Evolutionary conservation across 2,329 filamentous ascomycete species (phyloP).

Genomic region (Capronia americana): DNA sequence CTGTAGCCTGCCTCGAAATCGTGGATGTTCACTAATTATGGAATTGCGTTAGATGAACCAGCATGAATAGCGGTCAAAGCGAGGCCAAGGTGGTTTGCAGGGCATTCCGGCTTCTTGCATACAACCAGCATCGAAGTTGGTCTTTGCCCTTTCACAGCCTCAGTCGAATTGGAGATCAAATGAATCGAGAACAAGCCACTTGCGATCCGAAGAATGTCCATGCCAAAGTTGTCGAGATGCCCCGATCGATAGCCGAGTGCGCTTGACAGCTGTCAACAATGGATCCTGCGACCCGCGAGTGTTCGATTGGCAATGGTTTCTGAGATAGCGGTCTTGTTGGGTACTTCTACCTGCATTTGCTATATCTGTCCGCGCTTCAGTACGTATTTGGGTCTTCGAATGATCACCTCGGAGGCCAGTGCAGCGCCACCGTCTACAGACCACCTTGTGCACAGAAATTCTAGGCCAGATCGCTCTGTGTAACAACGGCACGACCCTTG

Average conservation of each 20-base stretch:
- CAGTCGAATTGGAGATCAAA: conserved; percentile 6
- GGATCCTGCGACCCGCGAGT: background rate
- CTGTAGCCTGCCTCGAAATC: background rate
- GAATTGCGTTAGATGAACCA: conserved; percentile 5
- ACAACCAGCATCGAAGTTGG: background rate
- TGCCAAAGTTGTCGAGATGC: conserved; percentile 1
- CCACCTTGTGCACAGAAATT: background rate
- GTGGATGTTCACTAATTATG: conserved; percentile 2
- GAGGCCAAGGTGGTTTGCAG: conserved; percentile 8
- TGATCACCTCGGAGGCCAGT: background rate
- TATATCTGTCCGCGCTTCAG: background rate
- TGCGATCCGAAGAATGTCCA: conserved; percentile 7
- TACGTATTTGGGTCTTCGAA: background rate
- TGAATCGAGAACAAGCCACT: conserved; percentile 17
- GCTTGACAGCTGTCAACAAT: conserved; percentile 1
- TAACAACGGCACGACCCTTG: conserved; percentile 9
- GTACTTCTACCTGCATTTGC: background rate
- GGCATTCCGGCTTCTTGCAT: conserved; percentile 16
- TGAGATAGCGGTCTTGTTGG: background rate
- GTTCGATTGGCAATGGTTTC: background rate
- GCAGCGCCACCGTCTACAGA: background rate
- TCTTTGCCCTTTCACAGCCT: conserved; percentile 15
- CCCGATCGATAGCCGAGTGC: conserved; percentile 6
- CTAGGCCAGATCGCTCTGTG: conserved; percentile 3
- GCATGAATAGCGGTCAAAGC: conserved; percentile 15